Base-by-base conservation (phyloP, 2,329 filamentous ascomycete species). In the Alternaria sp. region DNA sequence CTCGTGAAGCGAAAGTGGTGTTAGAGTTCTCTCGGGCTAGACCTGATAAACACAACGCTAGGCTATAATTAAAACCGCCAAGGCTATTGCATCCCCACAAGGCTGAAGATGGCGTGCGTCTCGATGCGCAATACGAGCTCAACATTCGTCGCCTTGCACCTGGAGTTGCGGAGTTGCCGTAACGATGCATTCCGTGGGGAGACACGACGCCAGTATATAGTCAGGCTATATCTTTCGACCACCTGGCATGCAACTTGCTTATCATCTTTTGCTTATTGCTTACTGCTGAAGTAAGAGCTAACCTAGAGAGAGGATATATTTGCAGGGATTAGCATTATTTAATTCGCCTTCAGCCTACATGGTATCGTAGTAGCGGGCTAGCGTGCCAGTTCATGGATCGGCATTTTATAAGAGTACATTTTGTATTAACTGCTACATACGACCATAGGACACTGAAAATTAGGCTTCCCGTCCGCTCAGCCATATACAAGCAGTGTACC, bases 1-100 rank as follows among this genome's bases (percentile, higher is more conserved):
- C 48, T 51, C 48, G 48, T 51, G 48, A 51, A 51, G 48, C 48
- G 48, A 51, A 51, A 51, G 48, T 51, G 34, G 34, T 51, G 48
- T 51, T 51, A 51, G 48, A 51, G 48, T 28, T 51, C 48, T 51
- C 48, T 6, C 22, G 22, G 16, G 48, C 48, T 51, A 51, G 34
- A 39, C 48, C 11, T 18, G 48, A 51, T 51, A 2, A 7, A 6
- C 16, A 38, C 4, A 51, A 51, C 6, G 34, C 48, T 51, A 51
- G 48, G 34, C 48, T 51, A 28, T 51, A 20, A 41, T 39, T 51
- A 51, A 20, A 38, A 3, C 22, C 28, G 22, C 48, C 34, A 51
- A 51, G 48, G 34, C 9, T 39, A 39, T 51, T 18, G 48, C 48
- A 14, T 51, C 48, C 9, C 48, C 48, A 39, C 34, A 51, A 51